Conservation (phyloP, 1,284 basidiomycete genomes). For the Boletus holoroseus region DNA sequence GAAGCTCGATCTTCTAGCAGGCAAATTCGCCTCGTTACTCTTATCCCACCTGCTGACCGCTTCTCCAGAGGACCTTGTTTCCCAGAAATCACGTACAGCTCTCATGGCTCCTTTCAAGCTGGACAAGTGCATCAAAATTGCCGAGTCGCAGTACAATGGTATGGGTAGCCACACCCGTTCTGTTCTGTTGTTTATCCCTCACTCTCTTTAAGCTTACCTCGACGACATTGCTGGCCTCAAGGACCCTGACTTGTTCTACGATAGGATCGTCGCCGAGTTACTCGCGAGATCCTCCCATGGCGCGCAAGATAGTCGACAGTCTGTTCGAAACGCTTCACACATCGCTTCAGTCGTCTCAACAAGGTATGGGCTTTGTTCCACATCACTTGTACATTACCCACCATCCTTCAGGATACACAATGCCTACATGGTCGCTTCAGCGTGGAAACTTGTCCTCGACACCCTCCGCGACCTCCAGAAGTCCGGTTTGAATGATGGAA, state of each 20-base stretch:
- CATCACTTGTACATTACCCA: slow-evolving; percentile 1
- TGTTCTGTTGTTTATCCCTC: slow-evolving; percentile 3
- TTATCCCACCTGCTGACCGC: slow-evolving; percentile 3
- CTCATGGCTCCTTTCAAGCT: slow-evolving; percentile 59
- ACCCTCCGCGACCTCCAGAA: slow-evolving; percentile 48
- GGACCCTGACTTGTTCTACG: slow-evolving; percentile 55
- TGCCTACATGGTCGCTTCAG: slow-evolving; percentile 67
- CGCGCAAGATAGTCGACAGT: slow-evolving; percentile 33
- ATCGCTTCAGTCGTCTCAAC: slow-evolving; percentile 54
- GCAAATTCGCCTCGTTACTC: slow-evolving; percentile 35
- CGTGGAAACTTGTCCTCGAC: slow-evolving; percentile 63
- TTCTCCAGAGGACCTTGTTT: slow-evolving; percentile 58
- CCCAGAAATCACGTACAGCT: slow-evolving; percentile 47
- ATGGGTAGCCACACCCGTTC: slow-evolving; percentile 17
- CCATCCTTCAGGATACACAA: slow-evolving; percentile 60
- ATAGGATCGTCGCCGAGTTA: slow-evolving; percentile 51
- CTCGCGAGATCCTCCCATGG: slow-evolving; percentile 40
- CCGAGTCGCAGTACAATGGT: slow-evolving; percentile 68
- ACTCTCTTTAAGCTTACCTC: slow-evolving; percentile 44
- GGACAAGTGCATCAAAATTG: slow-evolving; percentile 57
- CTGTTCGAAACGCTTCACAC: slow-evolving; percentile 41
- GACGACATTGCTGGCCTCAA: slow-evolving; percentile 62
- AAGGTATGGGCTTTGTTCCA: slow-evolving; percentile 39
- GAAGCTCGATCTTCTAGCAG: slow-evolving; percentile 70
- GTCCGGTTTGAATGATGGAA: slow-evolving; percentile 49